Evolutionary conservation across 805 yeast species (phyloP), one percentile per base, ranked within the genome.

Genomic region (Torulaspora franciscae): DNA sequence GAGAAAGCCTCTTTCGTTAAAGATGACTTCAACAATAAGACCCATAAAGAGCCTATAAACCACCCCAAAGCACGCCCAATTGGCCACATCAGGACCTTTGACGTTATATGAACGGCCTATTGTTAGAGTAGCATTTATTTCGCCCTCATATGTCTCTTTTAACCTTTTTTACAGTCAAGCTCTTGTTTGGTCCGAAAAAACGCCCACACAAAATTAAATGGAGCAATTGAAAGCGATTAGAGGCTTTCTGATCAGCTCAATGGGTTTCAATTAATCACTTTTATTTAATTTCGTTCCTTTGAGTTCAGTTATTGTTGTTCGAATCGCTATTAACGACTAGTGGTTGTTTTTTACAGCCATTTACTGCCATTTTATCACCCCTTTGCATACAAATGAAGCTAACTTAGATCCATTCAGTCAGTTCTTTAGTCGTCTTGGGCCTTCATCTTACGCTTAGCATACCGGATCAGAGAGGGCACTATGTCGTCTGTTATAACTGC

Each of bases 401-500:
- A 8, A 14, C 28, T 23, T 19, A 19, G 23, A 4, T 7, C 10
- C 27, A 14, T 23, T n/a, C 28, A 24, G 11, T 4, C 8, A 36
- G 22, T 14, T 30, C 33, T 13, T 10, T 8, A 30, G 33, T 19
- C 19, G 22, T 19, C 22, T 15, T 14, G 33, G 33, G 33, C 17
- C 22, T 15, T 19, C 33, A 6, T 14, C 7, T 7, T 11, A 30
- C 33, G 17, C 11, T 15, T 30, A 27, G 22, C 5, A 30, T 30
- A 14, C 22, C 26, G 17, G 17, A 28, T 28, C 19, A 17, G 33
- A 19, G 34, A 28, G 30, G 19, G 34, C 24, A 24, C 34, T 27
- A 29, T 67, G 73, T 61, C 73, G 36, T 55, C 70, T 40, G 55
- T 67, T 27, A 63, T 63, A 37, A 59, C 66, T 25, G 58, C 68